Conservation (phyloP, 2,329 filamentous ascomycete genomes). For the Neonectria coccinea region DNA sequence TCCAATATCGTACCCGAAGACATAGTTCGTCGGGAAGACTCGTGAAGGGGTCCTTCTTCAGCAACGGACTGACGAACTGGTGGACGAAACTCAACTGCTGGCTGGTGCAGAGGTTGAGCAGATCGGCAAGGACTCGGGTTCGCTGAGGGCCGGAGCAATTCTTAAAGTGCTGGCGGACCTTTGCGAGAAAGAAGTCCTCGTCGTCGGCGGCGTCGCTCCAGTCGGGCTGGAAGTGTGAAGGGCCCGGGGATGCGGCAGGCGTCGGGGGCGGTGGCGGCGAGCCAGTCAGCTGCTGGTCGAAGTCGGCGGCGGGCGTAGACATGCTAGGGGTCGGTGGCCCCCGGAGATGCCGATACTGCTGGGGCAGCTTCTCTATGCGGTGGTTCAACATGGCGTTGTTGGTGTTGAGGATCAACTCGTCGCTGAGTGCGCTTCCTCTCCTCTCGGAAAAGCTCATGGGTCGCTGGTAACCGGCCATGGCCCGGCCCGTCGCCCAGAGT, state of each 20-base stretch:
- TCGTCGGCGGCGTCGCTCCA: slow-evolving; percentile 83
- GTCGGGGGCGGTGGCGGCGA: slow-evolving; percentile 74
- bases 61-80: slow-evolving; percentile 90
- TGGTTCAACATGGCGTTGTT: slow-evolving; percentile 58
- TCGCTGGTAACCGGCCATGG: slow-evolving; percentile 55
- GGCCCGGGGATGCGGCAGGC: slow-evolving; percentile 73
- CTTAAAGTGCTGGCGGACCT: slow-evolving; percentile 84
- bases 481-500: slow-evolving; percentile 36
- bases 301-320: slow-evolving; percentile 72
- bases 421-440: slow-evolving; percentile 68
- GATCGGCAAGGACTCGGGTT: slow-evolving; percentile 84
- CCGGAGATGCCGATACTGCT: slow-evolving; percentile 56
- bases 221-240: slow-evolving; percentile 71
- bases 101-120: slow-evolving; percentile 94
- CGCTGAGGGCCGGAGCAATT: slow-evolving; percentile 80
- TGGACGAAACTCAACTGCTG: slow-evolving; percentile 96
- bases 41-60: slow-evolving; percentile 97
- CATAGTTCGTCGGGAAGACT: slow-evolving; percentile 93
- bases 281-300: slow-evolving; percentile 70
- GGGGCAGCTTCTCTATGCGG: slow-evolving; percentile 63
- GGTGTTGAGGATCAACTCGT: slow-evolving; percentile 68
- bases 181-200: slow-evolving; percentile 84
- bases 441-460: slow-evolving; percentile 72
- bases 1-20: slow-evolving; percentile 74
- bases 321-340: slow-evolving; percentile 76